A percentile compares a stretch with the other conserved stretches of the same genome.
Evolutionary conservation across 495 filamentous ascomycete species (phyloP).

Genomic region (Penicillium lividum): DNA sequence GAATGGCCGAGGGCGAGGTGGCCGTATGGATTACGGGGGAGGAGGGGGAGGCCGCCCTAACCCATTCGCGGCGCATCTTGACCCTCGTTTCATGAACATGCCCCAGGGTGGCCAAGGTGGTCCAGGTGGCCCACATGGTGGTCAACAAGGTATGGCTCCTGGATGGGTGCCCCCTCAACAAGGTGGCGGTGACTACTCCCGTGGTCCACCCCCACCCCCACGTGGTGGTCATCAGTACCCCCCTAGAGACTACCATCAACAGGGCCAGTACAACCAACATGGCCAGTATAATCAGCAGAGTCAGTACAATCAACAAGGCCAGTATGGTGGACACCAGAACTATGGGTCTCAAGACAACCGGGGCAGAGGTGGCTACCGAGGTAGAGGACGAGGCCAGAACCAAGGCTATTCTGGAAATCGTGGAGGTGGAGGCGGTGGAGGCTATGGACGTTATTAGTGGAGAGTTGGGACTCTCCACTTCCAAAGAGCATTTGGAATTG

Average conservation of each 20-base stretch:
- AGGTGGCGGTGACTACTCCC: constrained; percentile 35
- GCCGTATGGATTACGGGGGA: constrained; percentile 48
- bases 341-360: constrained; percentile 31
- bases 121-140: background rate
- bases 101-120: constrained; percentile 17
- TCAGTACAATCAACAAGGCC: constrained; percentile 30
- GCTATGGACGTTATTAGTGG: constrained; percentile 43
- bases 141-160: constrained; percentile 24
- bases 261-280: constrained; percentile 29
- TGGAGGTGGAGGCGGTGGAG: constrained; percentile 27
- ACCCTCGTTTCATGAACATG: constrained; percentile 48
- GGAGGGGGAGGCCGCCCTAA: constrained; percentile 46
- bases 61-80: constrained; percentile 56
- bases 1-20: constrained; percentile 51
- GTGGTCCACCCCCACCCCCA: constrained; percentile 45
- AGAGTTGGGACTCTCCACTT: background rate
- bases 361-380: constrained; percentile 30
- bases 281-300: constrained; percentile 28
- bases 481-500: background rate
- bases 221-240: constrained; percentile 38
- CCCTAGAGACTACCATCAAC: constrained; percentile 32
- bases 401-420: constrained; percentile 9
- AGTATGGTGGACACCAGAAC: constrained; percentile 28
- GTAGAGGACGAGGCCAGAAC: constrained; percentile 28
- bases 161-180: constrained; percentile 42